These are phyloP conservation scores for Calonectria pseudoreteaudii DNA, from an alignment of 2,329 filamentous ascomycete genomes.

Conservation along the genomic window DNA sequence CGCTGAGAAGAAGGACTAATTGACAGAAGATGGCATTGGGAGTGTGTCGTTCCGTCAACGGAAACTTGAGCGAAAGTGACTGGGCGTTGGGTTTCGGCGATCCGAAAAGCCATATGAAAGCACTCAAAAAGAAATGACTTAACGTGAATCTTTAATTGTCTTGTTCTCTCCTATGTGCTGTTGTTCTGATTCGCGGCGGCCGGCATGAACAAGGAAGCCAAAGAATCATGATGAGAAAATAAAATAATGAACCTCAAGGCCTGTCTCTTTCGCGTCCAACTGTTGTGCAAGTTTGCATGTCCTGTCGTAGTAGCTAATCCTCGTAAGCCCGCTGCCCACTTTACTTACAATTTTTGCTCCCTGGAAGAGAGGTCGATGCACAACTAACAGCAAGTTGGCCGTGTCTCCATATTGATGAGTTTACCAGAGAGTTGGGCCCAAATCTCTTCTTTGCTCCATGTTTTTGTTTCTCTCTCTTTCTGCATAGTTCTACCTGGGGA, in stretches of 20 bases:
- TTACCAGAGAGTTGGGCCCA: not conserved
- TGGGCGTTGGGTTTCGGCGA: conserved; percentile 42
- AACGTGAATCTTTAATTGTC: not conserved
- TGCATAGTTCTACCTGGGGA: not conserved
- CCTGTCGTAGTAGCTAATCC: not conserved
- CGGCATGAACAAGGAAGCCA: not conserved
- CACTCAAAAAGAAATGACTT: conserved; percentile 12
- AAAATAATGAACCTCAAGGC: not conserved
- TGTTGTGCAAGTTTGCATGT: not conserved
- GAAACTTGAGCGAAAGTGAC: conserved; percentile 36
- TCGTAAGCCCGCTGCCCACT: not conserved
- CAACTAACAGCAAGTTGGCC: not conserved
- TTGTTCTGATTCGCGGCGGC: not conserved
- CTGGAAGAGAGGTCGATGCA: not conserved
- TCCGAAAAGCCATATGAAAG: conserved; percentile 35
- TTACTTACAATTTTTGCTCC: not conserved
- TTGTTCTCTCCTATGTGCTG: not conserved
- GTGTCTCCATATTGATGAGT: not conserved
- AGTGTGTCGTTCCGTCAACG: conserved; percentile 26
- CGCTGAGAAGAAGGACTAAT: conserved; percentile 54
- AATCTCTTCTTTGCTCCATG: not conserved
- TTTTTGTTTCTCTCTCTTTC: too few species aligned
- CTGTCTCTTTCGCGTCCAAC: not conserved
- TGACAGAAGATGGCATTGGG: conserved; percentile 29
- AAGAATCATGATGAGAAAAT: not conserved